Percentiles rank a stretch among this genome's conserved stretches.
These are phyloP conservation scores for Nemania sp. DNA, from an alignment of 2,329 filamentous ascomycete genomes.

Conservation along the genomic window DNA sequence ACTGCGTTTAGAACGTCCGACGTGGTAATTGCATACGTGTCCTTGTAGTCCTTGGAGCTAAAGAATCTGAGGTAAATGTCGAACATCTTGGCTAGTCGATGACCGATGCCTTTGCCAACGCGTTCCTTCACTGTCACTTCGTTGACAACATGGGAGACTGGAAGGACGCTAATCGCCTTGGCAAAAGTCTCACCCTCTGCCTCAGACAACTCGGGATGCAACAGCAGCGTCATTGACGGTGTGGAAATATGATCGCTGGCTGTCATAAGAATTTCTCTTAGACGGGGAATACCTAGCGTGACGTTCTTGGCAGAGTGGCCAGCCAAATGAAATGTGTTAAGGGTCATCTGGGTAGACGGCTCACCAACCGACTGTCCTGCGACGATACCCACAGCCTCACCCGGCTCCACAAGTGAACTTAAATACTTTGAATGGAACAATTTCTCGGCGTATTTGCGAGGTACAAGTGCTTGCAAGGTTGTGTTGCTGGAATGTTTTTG, in stretches of 20 bases:
- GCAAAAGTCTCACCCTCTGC: slow-evolving; percentile 78
- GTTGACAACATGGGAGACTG: slow-evolving; percentile 81
- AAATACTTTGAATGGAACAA: slow-evolving; percentile 92
- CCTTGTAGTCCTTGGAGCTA: slow-evolving; percentile 77
- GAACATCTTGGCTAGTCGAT: slow-evolving; percentile 79
- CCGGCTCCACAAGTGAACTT: slow-evolving; percentile 87
- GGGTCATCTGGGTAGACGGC: slow-evolving; percentile 97
- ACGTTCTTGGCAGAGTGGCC: slow-evolving; percentile 99
- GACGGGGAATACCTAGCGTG: slow-evolving; percentile 93
- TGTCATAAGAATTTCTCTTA: slow-evolving; percentile 98
- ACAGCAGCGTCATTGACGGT: slow-evolving; percentile 82
- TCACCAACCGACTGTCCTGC: slow-evolving; percentile 96
- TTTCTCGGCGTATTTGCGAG: slow-evolving; percentile 74
- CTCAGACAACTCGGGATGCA: slow-evolving; percentile 71
- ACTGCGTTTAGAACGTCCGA: slow-evolving; percentile 78
- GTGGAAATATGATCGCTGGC: slow-evolving; percentile 88
- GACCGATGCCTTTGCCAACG: slow-evolving; percentile 70
- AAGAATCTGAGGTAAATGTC: slow-evolving; percentile 83
- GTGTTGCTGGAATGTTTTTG: slow-evolving; percentile 39
- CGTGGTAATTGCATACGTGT: slow-evolving; percentile 81
- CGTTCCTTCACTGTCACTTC: slow-evolving; percentile 79
- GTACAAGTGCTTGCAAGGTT: slow-evolving; percentile 33
- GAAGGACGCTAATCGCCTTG: slow-evolving; percentile 87
- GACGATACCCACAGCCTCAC: slow-evolving; percentile 95
- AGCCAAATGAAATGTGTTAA: slow-evolving; percentile 99